Evolutionary conservation across 208 protist genomes (phyloP).

Genomic region (Wallacemonas rigidus): DNA sequence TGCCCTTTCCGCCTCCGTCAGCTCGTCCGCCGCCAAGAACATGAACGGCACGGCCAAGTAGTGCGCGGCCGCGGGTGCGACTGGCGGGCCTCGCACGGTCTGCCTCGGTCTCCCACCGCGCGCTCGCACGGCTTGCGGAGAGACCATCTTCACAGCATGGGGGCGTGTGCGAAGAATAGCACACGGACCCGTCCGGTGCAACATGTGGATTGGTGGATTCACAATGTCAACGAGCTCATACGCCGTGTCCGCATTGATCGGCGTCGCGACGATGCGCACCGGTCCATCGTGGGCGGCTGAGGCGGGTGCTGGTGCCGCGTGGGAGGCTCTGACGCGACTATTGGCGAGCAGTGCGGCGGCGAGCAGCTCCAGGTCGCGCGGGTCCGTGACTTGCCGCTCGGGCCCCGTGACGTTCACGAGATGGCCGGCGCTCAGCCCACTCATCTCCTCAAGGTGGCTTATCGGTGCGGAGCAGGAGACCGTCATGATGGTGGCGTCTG

Average conservation of each 20-base stretch:
- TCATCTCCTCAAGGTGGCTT: constrained; percentile 61
- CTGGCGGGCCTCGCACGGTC: background rate
- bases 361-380: constrained; percentile 56
- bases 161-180: constrained; percentile 35
- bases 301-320: no score
- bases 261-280: constrained; percentile 37
- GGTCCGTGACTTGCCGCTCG: constrained; percentile 59
- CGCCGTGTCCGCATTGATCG: constrained; percentile 54
- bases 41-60: constrained; percentile 75
- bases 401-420: constrained; percentile 67
- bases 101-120: constrained; percentile 16
- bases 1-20: constrained; percentile 75
- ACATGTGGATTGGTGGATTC: constrained; percentile 58
- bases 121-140: constrained; percentile 23
- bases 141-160: constrained; percentile 8
- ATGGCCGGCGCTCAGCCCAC: constrained; percentile 47
- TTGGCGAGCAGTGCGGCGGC: constrained; percentile 27
- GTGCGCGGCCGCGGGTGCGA: constrained; percentile 13
- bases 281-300: no score
- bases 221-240: constrained; percentile 71
- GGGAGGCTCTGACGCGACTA: background rate
- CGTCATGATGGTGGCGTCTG: constrained; percentile 2
- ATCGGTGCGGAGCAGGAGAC: constrained; percentile 45
- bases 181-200: constrained; percentile 36
- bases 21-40: constrained; percentile 75